phyloP scores from a whole-genome alignment of 805 yeast genomes.

The Yamadazyma takamatsuzukensis region DNA sequence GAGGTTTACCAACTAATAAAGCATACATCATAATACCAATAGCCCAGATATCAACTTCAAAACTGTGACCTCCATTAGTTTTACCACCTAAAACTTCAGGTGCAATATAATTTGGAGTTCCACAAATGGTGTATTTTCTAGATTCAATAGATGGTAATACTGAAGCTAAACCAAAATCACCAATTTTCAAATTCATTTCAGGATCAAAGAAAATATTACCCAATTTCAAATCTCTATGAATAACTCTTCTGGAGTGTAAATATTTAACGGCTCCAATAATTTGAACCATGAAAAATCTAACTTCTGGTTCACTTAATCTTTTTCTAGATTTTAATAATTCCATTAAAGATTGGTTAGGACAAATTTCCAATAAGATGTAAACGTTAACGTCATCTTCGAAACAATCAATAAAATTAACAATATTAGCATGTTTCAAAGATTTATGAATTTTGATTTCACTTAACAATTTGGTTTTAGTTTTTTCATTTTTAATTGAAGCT shows the following conservation, averaged over 20 bases:
- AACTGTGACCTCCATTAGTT: constrained; percentile 87
- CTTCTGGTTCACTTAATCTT: constrained; percentile 86
- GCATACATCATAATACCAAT: constrained; percentile 96
- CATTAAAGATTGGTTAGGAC: constrained; percentile 93
- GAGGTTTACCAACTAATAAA: constrained; percentile 89
- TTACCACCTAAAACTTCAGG: constrained; percentile 95
- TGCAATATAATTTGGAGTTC: constrained; percentile 98
- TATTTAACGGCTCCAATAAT: constrained; percentile 91
- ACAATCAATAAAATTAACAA: constrained; percentile 92
- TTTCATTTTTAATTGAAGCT: constrained; percentile 85
- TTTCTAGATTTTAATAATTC: constrained; percentile 84
- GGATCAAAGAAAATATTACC: constrained; percentile 96
- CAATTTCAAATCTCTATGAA: constrained; percentile 92
- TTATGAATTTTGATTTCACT: constrained; percentile 96
- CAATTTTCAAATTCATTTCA: constrained; percentile 89
- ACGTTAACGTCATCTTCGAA: constrained; percentile 96
- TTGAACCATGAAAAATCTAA: constrained; percentile 84
- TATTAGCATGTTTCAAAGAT: constrained; percentile 80
- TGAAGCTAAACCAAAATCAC: constrained; percentile 98
- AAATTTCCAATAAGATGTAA: constrained; percentile 87
- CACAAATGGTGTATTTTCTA: constrained; percentile 91
- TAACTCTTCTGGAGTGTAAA: constrained; percentile 86
- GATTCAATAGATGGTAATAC: constrained; percentile 67
- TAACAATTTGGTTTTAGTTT: constrained; percentile 79
- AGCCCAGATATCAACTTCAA: constrained; percentile 97